These are phyloP conservation scores for Trifolium fragiferum DNA, from an alignment of 306 rosid species.

Conservation along the genomic window DNA sequence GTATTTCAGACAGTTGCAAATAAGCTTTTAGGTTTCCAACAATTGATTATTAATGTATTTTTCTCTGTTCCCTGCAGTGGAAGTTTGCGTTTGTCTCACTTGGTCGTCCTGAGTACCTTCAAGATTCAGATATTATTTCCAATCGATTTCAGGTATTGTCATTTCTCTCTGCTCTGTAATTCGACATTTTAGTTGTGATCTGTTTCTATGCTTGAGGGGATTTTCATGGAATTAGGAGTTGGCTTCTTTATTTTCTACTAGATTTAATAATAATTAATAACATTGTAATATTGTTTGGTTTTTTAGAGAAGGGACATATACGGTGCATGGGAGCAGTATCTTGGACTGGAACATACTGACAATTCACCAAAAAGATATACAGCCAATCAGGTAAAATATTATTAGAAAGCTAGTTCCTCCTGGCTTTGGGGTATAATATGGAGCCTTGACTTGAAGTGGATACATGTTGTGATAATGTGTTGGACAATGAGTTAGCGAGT, in stretches of 20 bases:
- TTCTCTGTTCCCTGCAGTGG: slow-evolving; percentile 60
- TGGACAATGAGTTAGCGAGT: background rate
- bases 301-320: slow-evolving; percentile 82
- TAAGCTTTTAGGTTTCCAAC: background rate
- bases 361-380: slow-evolving; percentile 77
- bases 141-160: slow-evolving; percentile 81
- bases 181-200: slow-evolving; percentile 22
- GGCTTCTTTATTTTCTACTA: background rate
- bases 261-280: slow-evolving; percentile 5
- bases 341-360: slow-evolving; percentile 93
- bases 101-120: slow-evolving; percentile 93
- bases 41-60: slow-evolving; percentile 1
- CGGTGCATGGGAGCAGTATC: slow-evolving; percentile 99
- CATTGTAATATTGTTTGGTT: slow-evolving; percentile 19
- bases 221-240: background rate
- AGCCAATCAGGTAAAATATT: slow-evolving; percentile 68
- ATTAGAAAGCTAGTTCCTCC: background rate
- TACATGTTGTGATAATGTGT: background rate
- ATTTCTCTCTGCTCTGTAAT: background rate
- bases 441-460: background rate
- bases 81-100: slow-evolving; percentile 88
- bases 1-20: background rate
- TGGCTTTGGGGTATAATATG: background rate
- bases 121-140: slow-evolving; percentile 75
- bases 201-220: background rate